phyloP scores from a whole-genome alignment of 140 eudicot species.

The Stevia rebaudiana region DNA sequence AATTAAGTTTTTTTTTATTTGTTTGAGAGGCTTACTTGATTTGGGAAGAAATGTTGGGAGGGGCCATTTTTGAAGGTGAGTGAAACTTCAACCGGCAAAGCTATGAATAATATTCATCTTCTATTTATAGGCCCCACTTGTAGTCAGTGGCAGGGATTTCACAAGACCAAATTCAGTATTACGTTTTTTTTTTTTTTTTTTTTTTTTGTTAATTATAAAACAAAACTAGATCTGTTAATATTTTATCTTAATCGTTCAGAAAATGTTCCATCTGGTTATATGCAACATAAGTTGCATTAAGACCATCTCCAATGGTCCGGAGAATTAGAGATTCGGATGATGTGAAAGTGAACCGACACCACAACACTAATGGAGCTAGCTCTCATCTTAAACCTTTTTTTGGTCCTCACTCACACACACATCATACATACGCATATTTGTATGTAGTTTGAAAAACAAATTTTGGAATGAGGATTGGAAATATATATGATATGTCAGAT shows the following conservation, averaged over 20 bases:
- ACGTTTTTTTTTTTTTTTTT: no score
- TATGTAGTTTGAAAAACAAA: no score
- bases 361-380: no score
- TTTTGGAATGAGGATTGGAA: no score
- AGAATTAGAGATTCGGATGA: no score
- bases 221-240: no score
- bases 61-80: constrained; percentile 4
- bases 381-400: no score
- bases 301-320: no score
- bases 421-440: no score
- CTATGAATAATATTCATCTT: not conserved
- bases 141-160: not conserved
- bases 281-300: not conserved
- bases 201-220: not conserved
- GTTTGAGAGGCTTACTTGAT: not conserved
- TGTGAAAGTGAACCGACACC: no score
- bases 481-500: no score
- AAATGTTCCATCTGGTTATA: not conserved
- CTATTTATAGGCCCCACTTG: not conserved
- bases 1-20: not conserved
- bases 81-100: not conserved
- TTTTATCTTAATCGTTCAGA: not conserved
- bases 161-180: not conserved
- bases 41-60: not conserved
- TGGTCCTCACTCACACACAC: no score